Base-by-base conservation (phyloP, 345 rosid genomes). In the Citrus medica region DNA sequence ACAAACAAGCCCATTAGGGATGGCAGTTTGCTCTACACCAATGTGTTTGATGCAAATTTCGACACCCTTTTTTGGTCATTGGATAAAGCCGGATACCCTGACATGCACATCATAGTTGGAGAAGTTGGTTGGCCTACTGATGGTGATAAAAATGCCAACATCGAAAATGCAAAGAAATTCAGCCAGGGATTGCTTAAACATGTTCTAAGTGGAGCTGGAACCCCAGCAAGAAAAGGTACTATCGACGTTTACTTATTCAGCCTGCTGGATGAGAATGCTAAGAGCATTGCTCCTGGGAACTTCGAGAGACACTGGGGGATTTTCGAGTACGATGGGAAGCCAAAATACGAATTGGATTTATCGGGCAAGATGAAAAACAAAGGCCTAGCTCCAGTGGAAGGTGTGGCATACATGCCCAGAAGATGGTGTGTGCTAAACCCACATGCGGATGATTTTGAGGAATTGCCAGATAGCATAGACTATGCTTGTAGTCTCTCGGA, bases 101-200 rank as follows among this genome's bases (percentile, higher is more conserved):
- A 82, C 48, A 83, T 89, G 92, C 83, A 84, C 72, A 88, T 93
- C 61, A 79, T 93, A 0, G 82, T 92, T 1, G 97, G 98, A 72
- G 98, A 93, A 68, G 86, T 92, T 1, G 98, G 98, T 28, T 92
- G 98, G 97, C 98, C 97, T 32, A 93, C 94, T 0, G 94, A 93
- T 35, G 94, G 97, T 30, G 85, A 92, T 60, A 84, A 79, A 75
- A 83, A 72, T 51, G 94, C 94, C 3, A 92, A 92, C 59, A 22
- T 81, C 17, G 58, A 66, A 22, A 83, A 81, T 53, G 94, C 98
- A 14, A 83, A 84, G 76, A 85, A 80, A 84, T 93, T 93, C 79
- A 89, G 89, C 55, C 93, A 88, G 25, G 98, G 94, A 7, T 77
- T 93, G 59, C 76, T 90, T 51, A 67, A 66, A 67, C 92, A 88